A percentile compares a stretch with the other conserved stretches of the same genome.
These are phyloP conservation scores for Amoeboaphelidium protococcarum DNA, from an alignment of 371 early-diverging fungal species.

Conservation along the genomic window DNA sequence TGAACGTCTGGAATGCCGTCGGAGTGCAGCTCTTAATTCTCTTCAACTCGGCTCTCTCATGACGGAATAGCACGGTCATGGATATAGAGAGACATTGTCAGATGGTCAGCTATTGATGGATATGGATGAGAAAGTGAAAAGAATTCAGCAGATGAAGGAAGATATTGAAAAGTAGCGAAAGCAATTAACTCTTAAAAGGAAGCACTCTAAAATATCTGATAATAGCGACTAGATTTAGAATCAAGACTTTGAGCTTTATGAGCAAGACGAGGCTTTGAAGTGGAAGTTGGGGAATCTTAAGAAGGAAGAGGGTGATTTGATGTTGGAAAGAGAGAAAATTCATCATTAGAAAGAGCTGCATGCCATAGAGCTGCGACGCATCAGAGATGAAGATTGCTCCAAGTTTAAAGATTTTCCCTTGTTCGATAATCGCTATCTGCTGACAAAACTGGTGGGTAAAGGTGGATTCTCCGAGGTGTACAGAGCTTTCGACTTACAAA, in stretches of 20 bases:
- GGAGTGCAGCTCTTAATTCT: no score
- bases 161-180: background rate
- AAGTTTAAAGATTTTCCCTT: constrained; percentile 1
- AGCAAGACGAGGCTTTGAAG: constrained; percentile 1
- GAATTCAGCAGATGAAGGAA: background rate
- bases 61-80: no score
- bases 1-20: no score
- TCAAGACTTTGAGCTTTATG: background rate
- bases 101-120: background rate
- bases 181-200: background rate
- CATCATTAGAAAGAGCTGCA: background rate
- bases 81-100: background rate
- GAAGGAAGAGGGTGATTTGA: constrained; percentile 1
- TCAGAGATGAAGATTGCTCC: constrained; percentile 1
- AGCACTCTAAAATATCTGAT: background rate
- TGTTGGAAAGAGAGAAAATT: background rate
- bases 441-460: background rate
- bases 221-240: background rate
- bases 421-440: background rate
- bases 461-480: constrained; percentile 2
- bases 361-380: background rate
- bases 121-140: background rate
- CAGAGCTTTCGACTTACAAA: background rate
- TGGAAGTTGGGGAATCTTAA: background rate
- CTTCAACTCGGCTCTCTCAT: no score